Percentiles rank a stretch among this genome's conserved stretches.
Conservation (phyloP, 352 stramenopile species). For the Ophiocytium majus region DNA sequence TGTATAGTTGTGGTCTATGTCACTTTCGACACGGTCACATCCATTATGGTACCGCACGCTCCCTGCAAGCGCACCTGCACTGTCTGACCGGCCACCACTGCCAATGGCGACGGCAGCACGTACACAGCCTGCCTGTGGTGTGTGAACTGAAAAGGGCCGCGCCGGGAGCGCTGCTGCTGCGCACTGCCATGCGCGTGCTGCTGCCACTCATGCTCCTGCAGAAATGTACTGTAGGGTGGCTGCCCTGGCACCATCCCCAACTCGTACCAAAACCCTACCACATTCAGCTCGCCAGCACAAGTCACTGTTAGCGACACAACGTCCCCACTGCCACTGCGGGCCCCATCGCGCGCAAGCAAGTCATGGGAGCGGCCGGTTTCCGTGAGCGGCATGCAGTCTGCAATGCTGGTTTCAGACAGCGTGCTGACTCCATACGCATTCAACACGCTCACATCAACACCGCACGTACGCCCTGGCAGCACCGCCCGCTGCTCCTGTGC, state of each 20-base stretch:
- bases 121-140: constrained; percentile 23
- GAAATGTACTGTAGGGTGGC: constrained; percentile 14
- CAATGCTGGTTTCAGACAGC: neutral
- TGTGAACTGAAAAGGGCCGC: neutral
- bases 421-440: constrained; percentile 19
- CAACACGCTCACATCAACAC: constrained; percentile 15
- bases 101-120: neutral
- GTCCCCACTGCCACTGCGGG: neutral
- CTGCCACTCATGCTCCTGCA: too few species aligned
- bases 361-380: neutral
- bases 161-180: neutral
- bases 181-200: neutral
- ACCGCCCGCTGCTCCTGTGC: neutral
- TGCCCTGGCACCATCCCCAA: neutral
- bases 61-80: neutral
- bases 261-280: constrained; percentile 22
- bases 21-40: constrained; percentile 19
- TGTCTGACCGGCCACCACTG: neutral
- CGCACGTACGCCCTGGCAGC: neutral
- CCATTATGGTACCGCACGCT: neutral
- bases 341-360: neutral
- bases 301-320: neutral
- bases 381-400: neutral
- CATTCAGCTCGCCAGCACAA: neutral
- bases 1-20: too few species aligned